Conservation (phyloP, 306 rosid species). For the Lathyrus sativus region DNA sequence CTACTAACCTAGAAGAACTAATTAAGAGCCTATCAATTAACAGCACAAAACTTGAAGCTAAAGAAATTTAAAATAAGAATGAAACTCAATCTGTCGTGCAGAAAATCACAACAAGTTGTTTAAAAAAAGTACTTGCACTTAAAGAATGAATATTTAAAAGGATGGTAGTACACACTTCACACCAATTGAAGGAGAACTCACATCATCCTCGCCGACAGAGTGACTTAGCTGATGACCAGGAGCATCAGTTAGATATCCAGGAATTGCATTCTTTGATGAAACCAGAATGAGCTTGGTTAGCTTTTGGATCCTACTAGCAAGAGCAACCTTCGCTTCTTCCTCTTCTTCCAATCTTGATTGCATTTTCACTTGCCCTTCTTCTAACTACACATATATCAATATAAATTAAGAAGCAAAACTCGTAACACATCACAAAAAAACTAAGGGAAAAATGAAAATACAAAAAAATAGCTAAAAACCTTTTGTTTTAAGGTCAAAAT, state of each 20-base stretch:
- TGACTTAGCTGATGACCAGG: constrained; percentile 68
- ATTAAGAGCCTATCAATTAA: constrained; percentile 11
- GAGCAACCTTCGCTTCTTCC: constrained; percentile 98
- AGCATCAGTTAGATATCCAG: constrained; percentile 73
- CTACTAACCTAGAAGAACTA: constrained; percentile 16
- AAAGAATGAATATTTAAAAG: constrained; percentile 29
- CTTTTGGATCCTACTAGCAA: constrained; percentile 97
- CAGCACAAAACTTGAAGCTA: not conserved
- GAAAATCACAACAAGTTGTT: constrained; percentile 24
- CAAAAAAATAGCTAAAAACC: constrained; percentile 51
- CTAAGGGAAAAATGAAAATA: constrained; percentile 17
- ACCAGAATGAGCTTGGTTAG: constrained; percentile 97
- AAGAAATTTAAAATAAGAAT: constrained; percentile 26
- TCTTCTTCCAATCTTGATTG: constrained; percentile 99
- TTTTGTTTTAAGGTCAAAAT: constrained; percentile 75
- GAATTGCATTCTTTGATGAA: constrained; percentile 90
- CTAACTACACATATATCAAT: constrained; percentile 61
- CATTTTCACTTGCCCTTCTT: constrained; percentile 99
- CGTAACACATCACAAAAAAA: constrained; percentile 21
- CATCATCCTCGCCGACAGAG: constrained; percentile 86
- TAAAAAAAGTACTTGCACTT: constrained; percentile 32
- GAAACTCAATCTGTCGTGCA: constrained; percentile 13
- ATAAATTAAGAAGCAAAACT: constrained; percentile 34
- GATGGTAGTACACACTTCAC: constrained; percentile 28
- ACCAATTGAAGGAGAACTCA: constrained; percentile 54